Conservation (phyloP, 148 eudicot genomes). For the Bassia scoparia region DNA sequence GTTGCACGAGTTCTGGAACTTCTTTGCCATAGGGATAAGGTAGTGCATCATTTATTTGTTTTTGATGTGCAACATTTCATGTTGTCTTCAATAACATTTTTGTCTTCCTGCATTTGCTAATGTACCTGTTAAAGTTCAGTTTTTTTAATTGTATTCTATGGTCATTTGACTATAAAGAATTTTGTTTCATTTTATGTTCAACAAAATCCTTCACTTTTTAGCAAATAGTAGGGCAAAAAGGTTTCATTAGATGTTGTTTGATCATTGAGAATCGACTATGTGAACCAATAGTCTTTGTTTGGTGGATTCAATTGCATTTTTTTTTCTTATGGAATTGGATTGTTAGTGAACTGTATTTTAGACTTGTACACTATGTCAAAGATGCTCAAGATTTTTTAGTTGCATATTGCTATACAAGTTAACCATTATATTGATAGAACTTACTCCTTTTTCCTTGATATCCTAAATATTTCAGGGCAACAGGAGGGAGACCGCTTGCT, state of each 20-base stretch:
- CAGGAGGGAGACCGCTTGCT: conserved; percentile 95
- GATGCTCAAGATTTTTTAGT: background rate
- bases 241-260: background rate
- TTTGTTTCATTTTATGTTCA: background rate
- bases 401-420: background rate
- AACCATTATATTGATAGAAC: background rate
- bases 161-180: background rate
- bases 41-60: conserved; percentile 24
- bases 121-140: too few relatives aligned
- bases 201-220: background rate
- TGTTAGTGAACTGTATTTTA: background rate
- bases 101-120: background rate
- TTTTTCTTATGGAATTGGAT: background rate
- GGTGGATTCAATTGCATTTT: too few relatives aligned
- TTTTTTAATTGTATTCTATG: background rate
- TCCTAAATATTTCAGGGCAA: conserved; percentile 53
- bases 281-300: background rate
- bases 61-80: background rate
- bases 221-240: background rate
- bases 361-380: background rate
- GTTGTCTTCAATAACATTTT: background rate
- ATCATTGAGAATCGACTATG: background rate
- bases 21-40: conserved; percentile 98
- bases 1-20: conserved; percentile 92
- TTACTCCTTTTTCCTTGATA: background rate